A percentile compares a stretch with the other conserved stretches of the same genome.
Evolutionary conservation across 2,329 filamentous ascomycete species (phyloP).

Genomic region (Tolypocladium ophioglossoides): DNA sequence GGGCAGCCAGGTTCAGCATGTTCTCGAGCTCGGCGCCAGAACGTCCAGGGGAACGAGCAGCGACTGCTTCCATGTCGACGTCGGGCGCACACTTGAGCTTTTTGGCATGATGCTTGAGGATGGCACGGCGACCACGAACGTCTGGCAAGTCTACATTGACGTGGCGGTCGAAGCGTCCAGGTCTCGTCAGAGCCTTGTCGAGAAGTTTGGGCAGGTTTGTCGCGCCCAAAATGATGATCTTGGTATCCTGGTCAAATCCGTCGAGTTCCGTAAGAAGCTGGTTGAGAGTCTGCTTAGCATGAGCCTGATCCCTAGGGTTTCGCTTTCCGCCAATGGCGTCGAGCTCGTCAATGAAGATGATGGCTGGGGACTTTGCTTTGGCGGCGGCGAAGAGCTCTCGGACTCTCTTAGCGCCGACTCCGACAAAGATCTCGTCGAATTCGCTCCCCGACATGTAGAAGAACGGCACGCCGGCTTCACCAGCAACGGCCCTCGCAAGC

Average conservation of each 20-base stretch:
- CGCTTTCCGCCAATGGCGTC: slow-evolving; percentile 92
- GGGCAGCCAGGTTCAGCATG: slow-evolving; percentile 89
- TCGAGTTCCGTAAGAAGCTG: slow-evolving; percentile 95
- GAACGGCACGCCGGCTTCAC: slow-evolving; percentile 94
- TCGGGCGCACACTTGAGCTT: slow-evolving; percentile 74
- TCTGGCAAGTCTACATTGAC: slow-evolving; percentile 84
- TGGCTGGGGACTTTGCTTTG: slow-evolving; percentile 76
- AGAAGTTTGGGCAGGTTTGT: slow-evolving; percentile 93
- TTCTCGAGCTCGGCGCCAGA: slow-evolving; percentile 96
- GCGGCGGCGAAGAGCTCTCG: slow-evolving; percentile 83
- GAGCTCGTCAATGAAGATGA: slow-evolving; percentile 91
- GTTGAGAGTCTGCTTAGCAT: slow-evolving; percentile 95
- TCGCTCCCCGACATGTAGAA: slow-evolving; percentile 99
- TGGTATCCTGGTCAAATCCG: slow-evolving; percentile 88
- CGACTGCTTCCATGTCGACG: slow-evolving; percentile 75
- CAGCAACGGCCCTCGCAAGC: slow-evolving; percentile 87
- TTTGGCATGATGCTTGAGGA: slow-evolving; percentile 86
- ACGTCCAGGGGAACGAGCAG: slow-evolving; percentile 79
- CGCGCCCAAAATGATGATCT: slow-evolving; percentile 90
- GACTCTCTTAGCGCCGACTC: slow-evolving; percentile 91
- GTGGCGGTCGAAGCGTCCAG: slow-evolving; percentile 91
- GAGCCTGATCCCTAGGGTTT: slow-evolving; percentile 84
- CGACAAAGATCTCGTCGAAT: slow-evolving; percentile 97
- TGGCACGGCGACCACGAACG: slow-evolving; percentile 84
- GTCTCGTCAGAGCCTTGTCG: slow-evolving; percentile 88